Percentiles rank a stretch among this genome's conserved stretches.
These are phyloP conservation scores for Paxillus involutus DNA, from an alignment of 768 basidiomycete genomes.

Conservation along the genomic window DNA sequence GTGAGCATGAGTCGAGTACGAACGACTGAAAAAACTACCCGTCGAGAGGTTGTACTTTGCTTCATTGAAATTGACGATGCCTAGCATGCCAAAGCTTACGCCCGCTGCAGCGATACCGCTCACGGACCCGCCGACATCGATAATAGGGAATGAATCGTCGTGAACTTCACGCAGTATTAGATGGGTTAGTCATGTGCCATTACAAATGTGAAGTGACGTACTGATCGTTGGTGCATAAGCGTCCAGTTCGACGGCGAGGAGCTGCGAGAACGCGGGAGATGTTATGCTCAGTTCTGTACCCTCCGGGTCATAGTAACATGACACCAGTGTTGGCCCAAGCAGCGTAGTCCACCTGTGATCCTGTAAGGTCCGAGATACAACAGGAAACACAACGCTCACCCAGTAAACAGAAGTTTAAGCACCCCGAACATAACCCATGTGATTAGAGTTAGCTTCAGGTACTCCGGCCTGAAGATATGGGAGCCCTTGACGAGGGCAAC, in stretches of 20 bases:
- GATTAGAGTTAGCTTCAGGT: neutral
- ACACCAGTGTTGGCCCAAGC: constrained; percentile 4
- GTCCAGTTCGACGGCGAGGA: neutral
- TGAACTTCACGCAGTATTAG: constrained; percentile 2
- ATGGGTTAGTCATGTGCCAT: neutral
- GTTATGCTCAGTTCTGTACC: constrained; percentile 10
- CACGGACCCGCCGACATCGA: constrained; percentile 9
- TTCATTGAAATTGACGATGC: constrained; percentile 15
- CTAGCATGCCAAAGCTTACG: constrained; percentile 1
- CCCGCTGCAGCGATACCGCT: constrained; percentile 15
- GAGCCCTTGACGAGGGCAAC: constrained; percentile 6
- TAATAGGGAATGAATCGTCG: constrained; percentile 11
- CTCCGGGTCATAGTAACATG: neutral
- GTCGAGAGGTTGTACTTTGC: constrained; percentile 16
- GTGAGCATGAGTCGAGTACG: too few relatives aligned
- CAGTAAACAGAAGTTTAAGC: constrained; percentile 13
- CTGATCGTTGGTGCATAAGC: neutral
- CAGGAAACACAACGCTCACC: constrained; percentile 1
- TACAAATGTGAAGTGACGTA: neutral
- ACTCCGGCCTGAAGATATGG: neutral
- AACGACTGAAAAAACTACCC: neutral
- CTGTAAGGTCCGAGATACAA: neutral
- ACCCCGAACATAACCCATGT: constrained; percentile 3
- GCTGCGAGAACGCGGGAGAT: constrained; percentile 5
- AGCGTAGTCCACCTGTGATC: constrained; percentile 12